phyloP scores from a whole-genome alignment of 495 filamentous ascomycete genomes.

The Daldinia grandis region DNA sequence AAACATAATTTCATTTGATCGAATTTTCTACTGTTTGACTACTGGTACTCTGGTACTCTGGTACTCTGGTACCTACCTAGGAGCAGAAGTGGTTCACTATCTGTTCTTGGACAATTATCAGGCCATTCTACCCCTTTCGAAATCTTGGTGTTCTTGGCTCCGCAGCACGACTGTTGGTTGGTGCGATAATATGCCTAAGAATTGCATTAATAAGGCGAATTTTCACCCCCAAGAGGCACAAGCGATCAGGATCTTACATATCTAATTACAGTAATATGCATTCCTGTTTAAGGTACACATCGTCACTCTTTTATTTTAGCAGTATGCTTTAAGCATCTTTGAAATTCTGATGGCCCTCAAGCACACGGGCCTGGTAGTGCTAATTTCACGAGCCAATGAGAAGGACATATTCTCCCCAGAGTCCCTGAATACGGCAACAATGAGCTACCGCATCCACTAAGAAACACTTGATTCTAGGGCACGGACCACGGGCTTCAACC shows the following conservation, averaged over 20 bases:
- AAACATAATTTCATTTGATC: neutral
- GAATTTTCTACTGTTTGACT: slow-evolving; percentile 1
- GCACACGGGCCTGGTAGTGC: neutral
- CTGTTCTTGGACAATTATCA: slow-evolving; percentile 20
- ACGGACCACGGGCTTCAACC: too few species aligned
- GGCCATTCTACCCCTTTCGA: slow-evolving; percentile 28
- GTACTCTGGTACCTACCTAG: neutral
- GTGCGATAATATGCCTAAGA: neutral
- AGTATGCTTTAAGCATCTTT: neutral
- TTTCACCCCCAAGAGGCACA: neutral
- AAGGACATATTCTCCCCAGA: slow-evolving; percentile 21
- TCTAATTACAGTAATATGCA: neutral
- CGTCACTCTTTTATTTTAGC: neutral
- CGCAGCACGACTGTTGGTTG: slow-evolving; percentile 10
- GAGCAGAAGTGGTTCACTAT: slow-evolving; percentile 12
- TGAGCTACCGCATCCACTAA: too few species aligned
- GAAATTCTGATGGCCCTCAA: neutral
- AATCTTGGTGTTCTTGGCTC: slow-evolving; percentile 36
- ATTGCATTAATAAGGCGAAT: neutral
- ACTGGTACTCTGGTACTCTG: neutral
- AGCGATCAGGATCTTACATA: neutral
- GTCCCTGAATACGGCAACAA: slow-evolving; percentile 8
- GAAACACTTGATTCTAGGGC: too few species aligned
- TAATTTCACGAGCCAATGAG: slow-evolving; percentile 21
- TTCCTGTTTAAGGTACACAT: neutral